A percentile compares a stretch with the other conserved stretches of the same genome.
phyloP scores from a whole-genome alignment of 495 filamentous ascomycete species.

The Staphylotrichum longicolle region DNA sequence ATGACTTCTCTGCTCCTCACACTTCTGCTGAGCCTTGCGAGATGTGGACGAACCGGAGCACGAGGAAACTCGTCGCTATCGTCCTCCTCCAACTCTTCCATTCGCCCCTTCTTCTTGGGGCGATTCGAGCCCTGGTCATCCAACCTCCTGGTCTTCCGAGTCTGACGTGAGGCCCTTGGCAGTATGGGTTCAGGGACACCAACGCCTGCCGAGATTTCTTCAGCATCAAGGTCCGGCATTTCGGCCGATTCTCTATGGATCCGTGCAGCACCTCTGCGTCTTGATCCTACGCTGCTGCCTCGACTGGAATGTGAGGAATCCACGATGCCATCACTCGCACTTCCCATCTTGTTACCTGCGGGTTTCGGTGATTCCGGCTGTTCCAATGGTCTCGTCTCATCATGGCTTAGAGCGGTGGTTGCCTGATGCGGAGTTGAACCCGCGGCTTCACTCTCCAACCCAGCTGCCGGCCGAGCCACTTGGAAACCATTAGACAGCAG shows the following conservation, averaged over 20 bases:
- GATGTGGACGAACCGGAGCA: constrained; percentile 27
- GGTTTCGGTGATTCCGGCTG: not conserved
- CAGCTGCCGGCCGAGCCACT: not conserved
- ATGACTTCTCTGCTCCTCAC: constrained; percentile 47
- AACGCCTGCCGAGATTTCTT: not conserved
- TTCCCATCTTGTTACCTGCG: not conserved
- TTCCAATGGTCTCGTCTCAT: not conserved
- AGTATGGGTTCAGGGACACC: not conserved
- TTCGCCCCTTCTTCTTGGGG: not conserved
- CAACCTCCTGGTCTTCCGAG: not conserved
- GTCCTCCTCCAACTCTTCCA: constrained; percentile 7
- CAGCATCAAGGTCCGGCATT: not conserved
- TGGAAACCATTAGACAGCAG: not conserved
- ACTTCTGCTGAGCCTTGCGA: constrained; percentile 41
- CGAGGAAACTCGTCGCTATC: constrained; percentile 23
- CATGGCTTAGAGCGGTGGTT: not conserved
- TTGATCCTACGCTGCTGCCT: not conserved
- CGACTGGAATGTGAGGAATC: not conserved
- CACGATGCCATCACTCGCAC: not conserved
- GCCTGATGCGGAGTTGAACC: not conserved
- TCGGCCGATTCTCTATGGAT: not conserved
- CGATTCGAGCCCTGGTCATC: not conserved
- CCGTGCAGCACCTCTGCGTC: not conserved
- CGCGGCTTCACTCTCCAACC: not conserved
- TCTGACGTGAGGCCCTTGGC: not conserved